phyloP scores from a whole-genome alignment of 768 basidiomycete genomes.

The Coprinopsis marcescibilis region DNA sequence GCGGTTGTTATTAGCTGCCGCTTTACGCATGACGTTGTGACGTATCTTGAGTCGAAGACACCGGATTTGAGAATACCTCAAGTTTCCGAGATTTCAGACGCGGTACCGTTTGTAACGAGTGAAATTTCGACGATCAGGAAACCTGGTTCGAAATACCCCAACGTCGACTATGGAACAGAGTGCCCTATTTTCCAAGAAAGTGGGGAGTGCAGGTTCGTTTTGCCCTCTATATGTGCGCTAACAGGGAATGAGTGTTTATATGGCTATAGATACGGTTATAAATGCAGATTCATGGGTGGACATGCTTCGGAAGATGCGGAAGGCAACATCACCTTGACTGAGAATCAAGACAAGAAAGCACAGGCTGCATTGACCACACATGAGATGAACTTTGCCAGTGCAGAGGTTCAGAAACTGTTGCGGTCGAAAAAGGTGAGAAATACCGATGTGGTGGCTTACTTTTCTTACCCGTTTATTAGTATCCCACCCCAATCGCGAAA shows the following conservation, averaged over 20 bases:
- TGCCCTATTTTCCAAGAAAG: slow-evolving; percentile 67
- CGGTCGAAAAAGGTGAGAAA: slow-evolving; percentile 59
- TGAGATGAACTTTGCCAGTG: slow-evolving; percentile 68
- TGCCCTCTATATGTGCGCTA: background rate
- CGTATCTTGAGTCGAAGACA: slow-evolving; percentile 74
- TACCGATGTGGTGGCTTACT: background rate
- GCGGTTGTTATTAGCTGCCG: slow-evolving; percentile 50
- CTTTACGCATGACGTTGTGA: slow-evolving; percentile 69
- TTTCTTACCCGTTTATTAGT: background rate
- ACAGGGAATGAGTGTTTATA: background rate
- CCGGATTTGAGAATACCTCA: slow-evolving; percentile 62
- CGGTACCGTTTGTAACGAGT: slow-evolving; percentile 50
- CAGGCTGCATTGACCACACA: slow-evolving; percentile 37
- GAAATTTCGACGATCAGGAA: slow-evolving; percentile 21
- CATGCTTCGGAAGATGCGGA: slow-evolving; percentile 52
- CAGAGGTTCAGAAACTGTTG: slow-evolving; percentile 53
- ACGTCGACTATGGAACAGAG: slow-evolving; percentile 38
- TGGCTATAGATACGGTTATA: slow-evolving; percentile 60
- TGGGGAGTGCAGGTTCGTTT: slow-evolving; percentile 62
- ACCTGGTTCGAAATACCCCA: slow-evolving; percentile 29
- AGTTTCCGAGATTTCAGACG: slow-evolving; percentile 33
- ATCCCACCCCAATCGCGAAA: slow-evolving; percentile 50
- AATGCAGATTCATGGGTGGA: slow-evolving; percentile 84
- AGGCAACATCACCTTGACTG: slow-evolving; percentile 37
- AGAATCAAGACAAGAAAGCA: slow-evolving; percentile 57